phyloP scores from a whole-genome alignment of 129 eudicot species.

The Escallonia rubra region DNA sequence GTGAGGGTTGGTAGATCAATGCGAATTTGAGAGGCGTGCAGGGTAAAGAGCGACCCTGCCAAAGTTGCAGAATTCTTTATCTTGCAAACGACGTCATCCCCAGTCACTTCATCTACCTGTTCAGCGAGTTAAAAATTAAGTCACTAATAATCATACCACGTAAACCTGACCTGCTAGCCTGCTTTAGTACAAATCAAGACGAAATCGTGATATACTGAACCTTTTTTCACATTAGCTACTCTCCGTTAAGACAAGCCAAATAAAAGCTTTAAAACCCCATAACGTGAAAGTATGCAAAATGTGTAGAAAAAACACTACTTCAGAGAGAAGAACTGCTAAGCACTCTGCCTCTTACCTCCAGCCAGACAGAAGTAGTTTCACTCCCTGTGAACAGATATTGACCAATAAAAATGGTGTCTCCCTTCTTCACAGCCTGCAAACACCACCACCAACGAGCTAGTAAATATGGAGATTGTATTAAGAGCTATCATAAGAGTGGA shows the following conservation, averaged over 20 bases:
- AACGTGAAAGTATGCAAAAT: too few species aligned
- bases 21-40: slow-evolving; percentile 81
- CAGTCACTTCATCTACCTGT: slow-evolving; percentile 79
- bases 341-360: slow-evolving; percentile 49
- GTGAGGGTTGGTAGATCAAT: slow-evolving; percentile 89
- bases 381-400: slow-evolving; percentile 96
- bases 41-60: slow-evolving; percentile 73
- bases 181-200: neutral
- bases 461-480: neutral
- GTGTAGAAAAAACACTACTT: too few species aligned
- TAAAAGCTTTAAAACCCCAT: too few species aligned
- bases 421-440: slow-evolving; percentile 83
- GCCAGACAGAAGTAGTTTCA: slow-evolving; percentile 98
- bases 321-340: neutral
- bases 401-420: slow-evolving; percentile 93
- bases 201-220: too few species aligned
- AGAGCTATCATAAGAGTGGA: neutral
- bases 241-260: too few species aligned
- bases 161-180: neutral
- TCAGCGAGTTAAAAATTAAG: slow-evolving; percentile 15
- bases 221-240: too few species aligned
- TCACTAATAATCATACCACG: neutral
- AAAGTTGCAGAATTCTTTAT: slow-evolving; percentile 87
- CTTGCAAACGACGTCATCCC: slow-evolving; percentile 68
- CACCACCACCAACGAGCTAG: neutral